A percentile compares a stretch with the other conserved stretches of the same genome.
These are phyloP conservation scores for Lavandula angustifolia DNA, from an alignment of 257 asterid species.

Conservation along the genomic window DNA sequence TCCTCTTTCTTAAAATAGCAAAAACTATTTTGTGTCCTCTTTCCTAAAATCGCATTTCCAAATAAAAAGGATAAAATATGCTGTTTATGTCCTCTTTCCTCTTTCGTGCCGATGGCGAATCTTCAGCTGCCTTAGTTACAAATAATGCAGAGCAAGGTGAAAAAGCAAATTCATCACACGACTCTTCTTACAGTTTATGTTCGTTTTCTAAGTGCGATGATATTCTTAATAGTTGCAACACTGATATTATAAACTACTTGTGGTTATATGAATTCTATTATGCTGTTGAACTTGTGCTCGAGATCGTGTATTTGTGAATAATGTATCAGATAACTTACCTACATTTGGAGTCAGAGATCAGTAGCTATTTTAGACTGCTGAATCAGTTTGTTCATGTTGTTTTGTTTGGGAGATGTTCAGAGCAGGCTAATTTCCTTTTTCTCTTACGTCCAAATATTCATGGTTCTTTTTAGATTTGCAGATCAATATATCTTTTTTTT, in stretches of 20 bases:
- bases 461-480: neutral
- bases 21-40: no score
- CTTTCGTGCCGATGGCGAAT: slow-evolving; percentile 41
- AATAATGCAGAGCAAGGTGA: slow-evolving; percentile 47
- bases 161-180: slow-evolving; percentile 38
- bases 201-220: slow-evolving; percentile 20
- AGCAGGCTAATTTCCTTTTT: neutral
- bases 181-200: slow-evolving; percentile 44
- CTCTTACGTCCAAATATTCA: neutral
- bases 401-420: neutral
- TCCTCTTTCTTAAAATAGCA: no score
- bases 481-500: neutral
- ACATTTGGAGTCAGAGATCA: neutral
- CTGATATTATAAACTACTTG: neutral
- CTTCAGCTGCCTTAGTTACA: slow-evolving; percentile 61
- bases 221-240: slow-evolving; percentile 9
- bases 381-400: neutral
- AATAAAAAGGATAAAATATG: no score
- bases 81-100: no score
- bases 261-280: neutral
- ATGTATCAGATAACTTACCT: slow-evolving; percentile 7
- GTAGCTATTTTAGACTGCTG: slow-evolving; percentile 2
- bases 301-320: slow-evolving; percentile 6
- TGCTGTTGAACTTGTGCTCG: slow-evolving; percentile 16
- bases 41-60: no score